A percentile compares a stretch with the other conserved stretches of the same genome.
These are phyloP conservation scores for Magnaporthiopsis incrustans DNA, from an alignment of 2,329 filamentous ascomycete species.

Conservation along the genomic window DNA sequence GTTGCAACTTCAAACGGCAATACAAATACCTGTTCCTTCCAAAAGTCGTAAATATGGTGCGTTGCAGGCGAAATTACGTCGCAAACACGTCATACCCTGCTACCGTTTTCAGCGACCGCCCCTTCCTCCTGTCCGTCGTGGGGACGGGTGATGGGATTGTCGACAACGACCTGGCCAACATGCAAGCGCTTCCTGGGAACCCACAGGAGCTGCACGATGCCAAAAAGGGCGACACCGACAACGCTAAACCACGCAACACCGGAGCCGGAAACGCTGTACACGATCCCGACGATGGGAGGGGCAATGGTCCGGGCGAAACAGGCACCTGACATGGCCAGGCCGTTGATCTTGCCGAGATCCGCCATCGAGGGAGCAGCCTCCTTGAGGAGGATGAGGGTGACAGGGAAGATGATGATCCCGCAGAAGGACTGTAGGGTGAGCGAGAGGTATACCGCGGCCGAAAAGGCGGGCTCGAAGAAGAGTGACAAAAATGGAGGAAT, in stretches of 20 bases:
- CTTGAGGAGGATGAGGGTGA: conserved; percentile 3
- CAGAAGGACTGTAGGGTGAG: conserved; percentile 1
- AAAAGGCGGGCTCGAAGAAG: not conserved
- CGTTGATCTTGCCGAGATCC: conserved; percentile 5
- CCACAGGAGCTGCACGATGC: conserved; percentile 2
- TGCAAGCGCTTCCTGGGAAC: not conserved
- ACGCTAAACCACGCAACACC: conserved; percentile 4
- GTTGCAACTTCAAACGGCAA: not conserved
- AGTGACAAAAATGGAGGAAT: conserved; percentile 3
- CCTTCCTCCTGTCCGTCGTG: not conserved
- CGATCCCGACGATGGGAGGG: conserved; percentile 1
- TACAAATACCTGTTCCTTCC: not conserved
- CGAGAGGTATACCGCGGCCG: not conserved
- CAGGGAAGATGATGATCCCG: conserved; percentile 5
- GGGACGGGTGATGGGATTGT: conserved; percentile 1
- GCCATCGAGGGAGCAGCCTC: not conserved
- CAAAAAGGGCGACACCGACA: not conserved
- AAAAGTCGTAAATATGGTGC: not conserved
- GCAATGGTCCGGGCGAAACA: not conserved
- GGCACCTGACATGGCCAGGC: conserved; percentile 2
- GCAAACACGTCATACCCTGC: not conserved
- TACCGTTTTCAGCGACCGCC: not conserved
- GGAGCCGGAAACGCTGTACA: not conserved
- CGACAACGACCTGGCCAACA: conserved; percentile 3
- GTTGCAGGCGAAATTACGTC: not conserved